Evolutionary conservation across 192 early-diverging fungal genomes (phyloP).

Genomic region (Mortierella antarctica): DNA sequence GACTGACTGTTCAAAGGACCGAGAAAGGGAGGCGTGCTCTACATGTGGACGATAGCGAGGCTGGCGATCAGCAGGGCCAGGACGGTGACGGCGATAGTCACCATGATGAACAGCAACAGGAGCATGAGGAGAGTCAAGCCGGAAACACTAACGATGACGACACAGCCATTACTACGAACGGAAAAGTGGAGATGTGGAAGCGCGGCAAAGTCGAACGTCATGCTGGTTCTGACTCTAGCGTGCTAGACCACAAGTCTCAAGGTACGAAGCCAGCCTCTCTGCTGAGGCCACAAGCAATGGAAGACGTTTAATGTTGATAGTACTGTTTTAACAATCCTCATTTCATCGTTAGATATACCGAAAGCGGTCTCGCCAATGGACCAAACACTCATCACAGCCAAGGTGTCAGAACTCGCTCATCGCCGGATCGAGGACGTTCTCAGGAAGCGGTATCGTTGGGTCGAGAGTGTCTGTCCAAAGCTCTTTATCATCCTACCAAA

Average conservation of each 20-base stretch:
- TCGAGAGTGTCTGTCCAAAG: slow-evolving; percentile 3
- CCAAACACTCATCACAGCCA: not conserved
- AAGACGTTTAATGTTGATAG: no score
- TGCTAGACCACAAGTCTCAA: not conserved
- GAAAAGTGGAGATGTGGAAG: not conserved
- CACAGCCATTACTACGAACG: not conserved
- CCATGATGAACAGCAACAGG: not conserved
- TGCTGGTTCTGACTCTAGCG: not conserved
- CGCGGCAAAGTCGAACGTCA: not conserved
- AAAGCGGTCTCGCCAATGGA: not conserved
- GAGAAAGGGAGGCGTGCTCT: no score
- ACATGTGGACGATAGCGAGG: not conserved
- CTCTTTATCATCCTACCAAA: slow-evolving; percentile 20
- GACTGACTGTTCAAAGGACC: no score
- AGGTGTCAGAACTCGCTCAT: slow-evolving; percentile 1
- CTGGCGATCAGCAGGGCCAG: not conserved
- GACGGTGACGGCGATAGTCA: not conserved
- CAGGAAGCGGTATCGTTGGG: slow-evolving; percentile 12
- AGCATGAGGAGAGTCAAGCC: not conserved
- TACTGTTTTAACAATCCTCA: no score
- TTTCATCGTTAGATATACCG: not conserved
- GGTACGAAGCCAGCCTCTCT: not conserved
- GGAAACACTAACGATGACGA: not conserved
- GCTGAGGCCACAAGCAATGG: no score
- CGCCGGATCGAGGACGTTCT: slow-evolving; percentile 13